phyloP scores from a whole-genome alignment of 441 rosid genomes.

The Raphanus hybrid region DNA sequence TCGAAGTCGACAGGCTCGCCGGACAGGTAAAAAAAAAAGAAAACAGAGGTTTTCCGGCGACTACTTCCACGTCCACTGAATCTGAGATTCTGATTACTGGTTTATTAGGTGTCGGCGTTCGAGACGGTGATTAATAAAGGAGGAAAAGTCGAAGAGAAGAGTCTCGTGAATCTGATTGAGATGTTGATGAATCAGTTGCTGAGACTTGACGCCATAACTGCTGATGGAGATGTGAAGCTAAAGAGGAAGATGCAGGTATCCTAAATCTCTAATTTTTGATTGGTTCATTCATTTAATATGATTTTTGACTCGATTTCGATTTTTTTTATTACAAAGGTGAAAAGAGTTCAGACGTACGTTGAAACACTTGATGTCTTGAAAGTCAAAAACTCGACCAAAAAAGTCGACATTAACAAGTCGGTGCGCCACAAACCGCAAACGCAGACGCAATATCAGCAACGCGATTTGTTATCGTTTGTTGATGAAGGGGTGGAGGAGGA shows the following conservation, averaged over 20 bases:
- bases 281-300: constrained; percentile 1
- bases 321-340: constrained; percentile 55
- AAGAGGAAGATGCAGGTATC: constrained; percentile 91
- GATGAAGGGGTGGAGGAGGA: constrained; percentile 42
- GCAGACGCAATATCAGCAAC: constrained; percentile 35
- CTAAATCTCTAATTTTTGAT: constrained; percentile 3
- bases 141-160: constrained; percentile 80
- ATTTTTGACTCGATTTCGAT: constrained; percentile 6
- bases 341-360: constrained; percentile 87
- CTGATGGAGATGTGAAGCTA: constrained; percentile 86
- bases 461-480: constrained; percentile 48
- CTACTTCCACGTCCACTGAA: neutral
- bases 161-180: constrained; percentile 70
- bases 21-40: constrained; percentile 60
- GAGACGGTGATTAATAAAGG: constrained; percentile 74
- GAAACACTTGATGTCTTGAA: constrained; percentile 85
- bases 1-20: constrained; percentile 87
- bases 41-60: neutral
- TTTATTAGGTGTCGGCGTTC: constrained; percentile 69
- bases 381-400: constrained; percentile 69
- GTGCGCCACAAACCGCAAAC: constrained; percentile 47
- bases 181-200: constrained; percentile 89
- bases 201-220: constrained; percentile 82
- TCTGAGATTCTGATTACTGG: constrained; percentile 12
- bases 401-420: constrained; percentile 49